Base-by-base conservation (phyloP, 2,329 filamentous ascomycete species). In the Fusarium goolgardi region DNA sequence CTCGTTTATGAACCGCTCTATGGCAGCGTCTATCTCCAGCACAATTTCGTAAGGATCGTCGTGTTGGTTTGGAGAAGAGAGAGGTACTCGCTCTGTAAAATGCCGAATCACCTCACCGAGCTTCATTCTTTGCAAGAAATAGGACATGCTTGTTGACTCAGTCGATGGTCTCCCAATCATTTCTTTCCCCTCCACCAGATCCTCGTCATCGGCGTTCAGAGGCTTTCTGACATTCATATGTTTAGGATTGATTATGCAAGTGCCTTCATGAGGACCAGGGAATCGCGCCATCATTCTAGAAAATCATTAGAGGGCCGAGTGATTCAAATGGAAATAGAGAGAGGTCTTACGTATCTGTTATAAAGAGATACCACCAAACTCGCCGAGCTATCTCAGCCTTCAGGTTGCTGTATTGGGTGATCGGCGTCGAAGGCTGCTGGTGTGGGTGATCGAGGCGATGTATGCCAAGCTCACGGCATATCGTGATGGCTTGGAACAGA, bases 311-410 rank as follows among this genome's bases (percentile, higher is more conserved):
- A 25, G 9, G 25, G 29, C 6, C 7, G 20, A 16, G 29, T 16
- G 11, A 10, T 16, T 15, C 2, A n/a, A 18, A n/a, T 13, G 21
- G 25, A 5, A 18, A 37, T 20, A 10, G n/a, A 10, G 20, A 16
- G 6, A 16, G 7, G 10, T 45, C 73, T 67, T 60, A 80, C 81
- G 79, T 81, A 61, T 83, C 80, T 6, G 77, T 79, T 1, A 77
- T 72, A 12, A 75, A 75, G 8, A 83, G 71, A 63, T 82, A 80
- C 81, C 81, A 83, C 81, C 81, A 83, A 5, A 82, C 65, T 45
- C 81, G 74, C 20, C 81, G 73, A 40, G 78, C 81, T 37, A 80
- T 75, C 55, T 83, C 81, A 7, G 66, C 71, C 34, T 73, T 72
- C 2, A 77, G 16, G 21, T 73, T 74, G 4, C 64, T 63, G 21